Percentiles rank a stretch among this genome's conserved stretches.
Conservation (phyloP, 208 protist genomes). For the Leishmania mexicana region DNA sequence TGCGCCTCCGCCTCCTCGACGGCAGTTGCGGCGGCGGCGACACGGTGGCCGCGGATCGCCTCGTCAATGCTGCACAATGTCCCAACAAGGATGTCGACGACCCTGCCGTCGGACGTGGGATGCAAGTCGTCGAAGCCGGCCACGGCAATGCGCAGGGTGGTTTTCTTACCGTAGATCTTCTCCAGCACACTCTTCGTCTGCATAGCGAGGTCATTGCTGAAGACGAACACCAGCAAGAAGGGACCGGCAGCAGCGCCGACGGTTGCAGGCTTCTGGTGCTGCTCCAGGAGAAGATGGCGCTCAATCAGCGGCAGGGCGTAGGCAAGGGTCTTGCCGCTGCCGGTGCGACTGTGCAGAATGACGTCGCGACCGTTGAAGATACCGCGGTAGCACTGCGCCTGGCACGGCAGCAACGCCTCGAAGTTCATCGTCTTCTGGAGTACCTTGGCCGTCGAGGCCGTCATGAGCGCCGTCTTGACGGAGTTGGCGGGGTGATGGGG, state of each 20-base stretch:
- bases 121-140: conserved; percentile 73
- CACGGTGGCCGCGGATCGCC: conserved; percentile 67
- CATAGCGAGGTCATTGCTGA: conserved; percentile 86
- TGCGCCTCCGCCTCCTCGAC: conserved; percentile 44
- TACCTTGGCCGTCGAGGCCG: conserved; percentile 45
- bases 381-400: conserved; percentile 88
- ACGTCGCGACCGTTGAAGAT: conserved; percentile 90
- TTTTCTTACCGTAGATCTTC: conserved; percentile 61
- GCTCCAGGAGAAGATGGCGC: conserved; percentile 71
- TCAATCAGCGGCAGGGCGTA: conserved; percentile 97
- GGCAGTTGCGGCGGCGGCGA: conserved; percentile 37
- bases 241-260: conserved; percentile 33
- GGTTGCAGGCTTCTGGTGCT: background rate
- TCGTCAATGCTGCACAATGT: conserved; percentile 73
- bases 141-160: conserved; percentile 51
- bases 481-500: conserved; percentile 21
- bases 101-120: background rate
- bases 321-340: conserved; percentile 97
- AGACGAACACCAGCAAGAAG: conserved; percentile 89
- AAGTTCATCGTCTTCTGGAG: conserved; percentile 71
- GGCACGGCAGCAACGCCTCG: conserved; percentile 62
- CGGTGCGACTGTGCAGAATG: conserved; percentile 94
- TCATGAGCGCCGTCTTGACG: conserved; percentile 70
- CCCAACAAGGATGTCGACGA: conserved; percentile 77
- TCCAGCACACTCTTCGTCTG: conserved; percentile 80